These are phyloP conservation scores for Linnemannia zychae DNA, from an alignment of 192 early-diverging fungal genomes.

Conservation along the genomic window DNA sequence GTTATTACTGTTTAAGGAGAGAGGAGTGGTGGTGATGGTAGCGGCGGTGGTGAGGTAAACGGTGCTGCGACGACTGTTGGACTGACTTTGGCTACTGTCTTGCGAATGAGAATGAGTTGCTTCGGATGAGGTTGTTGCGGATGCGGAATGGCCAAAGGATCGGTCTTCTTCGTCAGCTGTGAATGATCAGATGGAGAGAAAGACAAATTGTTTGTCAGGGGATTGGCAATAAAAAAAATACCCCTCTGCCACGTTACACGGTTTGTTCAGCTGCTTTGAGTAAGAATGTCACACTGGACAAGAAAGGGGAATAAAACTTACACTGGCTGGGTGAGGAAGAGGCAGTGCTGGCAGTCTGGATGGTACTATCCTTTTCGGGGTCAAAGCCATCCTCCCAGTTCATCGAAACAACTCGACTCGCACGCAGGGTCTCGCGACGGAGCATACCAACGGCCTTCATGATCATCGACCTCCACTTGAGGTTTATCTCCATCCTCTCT, in stretches of 20 bases:
- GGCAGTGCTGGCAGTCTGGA: background rate
- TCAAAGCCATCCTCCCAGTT: constrained; percentile 52
- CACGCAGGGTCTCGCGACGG: constrained; percentile 49
- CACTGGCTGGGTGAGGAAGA: background rate
- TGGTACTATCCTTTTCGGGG: constrained; percentile 26
- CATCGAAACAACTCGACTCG: constrained; percentile 31
- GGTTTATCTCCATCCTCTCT: constrained; percentile 56
- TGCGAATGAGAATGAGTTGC: constrained; percentile 26
- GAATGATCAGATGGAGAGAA: constrained; percentile 1
- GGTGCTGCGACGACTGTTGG: background rate
- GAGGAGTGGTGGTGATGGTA: background rate
- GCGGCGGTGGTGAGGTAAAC: background rate
- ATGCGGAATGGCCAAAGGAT: constrained; percentile 38
- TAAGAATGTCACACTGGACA: too few species aligned
- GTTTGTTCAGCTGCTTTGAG: too few species aligned
- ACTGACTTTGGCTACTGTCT: constrained; percentile 8
- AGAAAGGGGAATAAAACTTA: background rate
- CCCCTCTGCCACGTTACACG: too few species aligned
- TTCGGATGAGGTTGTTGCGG: constrained; percentile 31
- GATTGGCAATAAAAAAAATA: too few species aligned
- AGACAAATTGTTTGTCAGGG: background rate
- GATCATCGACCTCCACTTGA: constrained; percentile 58
- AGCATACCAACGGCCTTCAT: constrained; percentile 57
- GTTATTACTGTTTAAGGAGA: background rate
- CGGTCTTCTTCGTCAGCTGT: constrained; percentile 29